Conservation (phyloP, 257 asterid species). For the Eustoma russellianum region DNA sequence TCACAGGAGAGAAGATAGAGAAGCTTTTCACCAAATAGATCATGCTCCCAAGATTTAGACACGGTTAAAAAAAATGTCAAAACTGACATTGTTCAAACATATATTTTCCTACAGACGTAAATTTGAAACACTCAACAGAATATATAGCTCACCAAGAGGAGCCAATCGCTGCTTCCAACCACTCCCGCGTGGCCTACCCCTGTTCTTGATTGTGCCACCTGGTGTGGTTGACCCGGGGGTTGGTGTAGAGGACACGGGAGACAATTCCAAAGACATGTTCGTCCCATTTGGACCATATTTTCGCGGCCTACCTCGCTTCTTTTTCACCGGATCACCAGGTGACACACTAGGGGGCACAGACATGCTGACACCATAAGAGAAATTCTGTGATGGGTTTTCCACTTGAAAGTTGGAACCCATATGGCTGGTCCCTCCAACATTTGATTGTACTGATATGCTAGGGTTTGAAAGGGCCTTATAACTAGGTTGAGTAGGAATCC, state of each 20-base stretch:
- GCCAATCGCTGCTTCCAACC: conserved; percentile 98
- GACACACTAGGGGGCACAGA: conserved; percentile 29
- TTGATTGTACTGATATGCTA: conserved; percentile 41
- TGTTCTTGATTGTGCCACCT: conserved; percentile 33
- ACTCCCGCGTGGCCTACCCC: conserved; percentile 73
- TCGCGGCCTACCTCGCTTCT: conserved; percentile 94
- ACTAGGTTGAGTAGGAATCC: conserved; percentile 28
- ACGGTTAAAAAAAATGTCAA: conserved; percentile 51
- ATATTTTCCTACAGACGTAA: too few species aligned
- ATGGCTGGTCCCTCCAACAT: conserved; percentile 27
- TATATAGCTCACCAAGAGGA: conserved; percentile 58
- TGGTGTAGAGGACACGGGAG: conserved; percentile 53
- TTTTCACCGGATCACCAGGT: conserved; percentile 54
- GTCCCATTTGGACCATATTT: conserved; percentile 87
- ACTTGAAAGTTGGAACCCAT: conserved; percentile 46
- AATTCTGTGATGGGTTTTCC: conserved; percentile 52
- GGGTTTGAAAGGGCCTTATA: conserved; percentile 45
- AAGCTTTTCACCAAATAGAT: too few species aligned
- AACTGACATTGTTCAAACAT: too few species aligned
- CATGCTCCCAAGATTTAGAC: conserved; percentile 32
- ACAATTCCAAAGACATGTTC: conserved; percentile 53
- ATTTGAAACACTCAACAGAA: not conserved
- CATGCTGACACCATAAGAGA: conserved; percentile 35
- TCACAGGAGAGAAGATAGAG: too few species aligned
- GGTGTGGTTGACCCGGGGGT: conserved; percentile 38